Evolutionary conservation across 129 eudicot species (phyloP).

Genomic region (Chrysanthemum seticuspe): DNA sequence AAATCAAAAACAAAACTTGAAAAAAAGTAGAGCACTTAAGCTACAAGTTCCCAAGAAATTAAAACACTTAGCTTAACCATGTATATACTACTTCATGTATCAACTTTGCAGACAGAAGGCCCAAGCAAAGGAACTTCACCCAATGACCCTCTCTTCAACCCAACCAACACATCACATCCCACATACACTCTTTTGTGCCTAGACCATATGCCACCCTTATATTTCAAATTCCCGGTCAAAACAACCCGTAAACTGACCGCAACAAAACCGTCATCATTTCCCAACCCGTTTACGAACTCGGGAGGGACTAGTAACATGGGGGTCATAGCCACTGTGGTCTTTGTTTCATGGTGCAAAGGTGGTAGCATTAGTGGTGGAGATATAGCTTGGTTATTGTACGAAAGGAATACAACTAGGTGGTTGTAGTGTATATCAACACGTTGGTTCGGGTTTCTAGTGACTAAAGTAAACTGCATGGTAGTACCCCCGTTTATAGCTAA

Average conservation of each 20-base stretch:
- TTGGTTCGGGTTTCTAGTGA: slow-evolving; percentile 57
- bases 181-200: slow-evolving; percentile 41
- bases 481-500: slow-evolving; percentile 20
- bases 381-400: slow-evolving; percentile 43
- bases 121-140: slow-evolving; percentile 70
- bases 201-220: slow-evolving; percentile 38
- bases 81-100: slow-evolving; percentile 31
- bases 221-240: slow-evolving; percentile 49
- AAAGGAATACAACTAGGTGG: slow-evolving; percentile 42
- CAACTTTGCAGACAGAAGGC: slow-evolving; percentile 47
- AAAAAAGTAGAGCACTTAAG: no score
- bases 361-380: slow-evolving; percentile 55
- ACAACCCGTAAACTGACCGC: slow-evolving; percentile 57
- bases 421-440: slow-evolving; percentile 53
- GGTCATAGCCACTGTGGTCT: slow-evolving; percentile 56
- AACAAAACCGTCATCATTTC: slow-evolving; percentile 40
- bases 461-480: slow-evolving; percentile 60
- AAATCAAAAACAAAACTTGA: no score
- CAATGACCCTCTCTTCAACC: slow-evolving; percentile 40
- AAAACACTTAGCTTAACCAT: no score
- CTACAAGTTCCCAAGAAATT: no score
- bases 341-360: slow-evolving; percentile 48
- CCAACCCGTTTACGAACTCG: slow-evolving; percentile 47
- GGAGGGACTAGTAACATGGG: slow-evolving; percentile 48
- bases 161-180: slow-evolving; percentile 56